phyloP scores from a whole-genome alignment of 371 early-diverging fungal species.

The Ordospora colligata region DNA sequence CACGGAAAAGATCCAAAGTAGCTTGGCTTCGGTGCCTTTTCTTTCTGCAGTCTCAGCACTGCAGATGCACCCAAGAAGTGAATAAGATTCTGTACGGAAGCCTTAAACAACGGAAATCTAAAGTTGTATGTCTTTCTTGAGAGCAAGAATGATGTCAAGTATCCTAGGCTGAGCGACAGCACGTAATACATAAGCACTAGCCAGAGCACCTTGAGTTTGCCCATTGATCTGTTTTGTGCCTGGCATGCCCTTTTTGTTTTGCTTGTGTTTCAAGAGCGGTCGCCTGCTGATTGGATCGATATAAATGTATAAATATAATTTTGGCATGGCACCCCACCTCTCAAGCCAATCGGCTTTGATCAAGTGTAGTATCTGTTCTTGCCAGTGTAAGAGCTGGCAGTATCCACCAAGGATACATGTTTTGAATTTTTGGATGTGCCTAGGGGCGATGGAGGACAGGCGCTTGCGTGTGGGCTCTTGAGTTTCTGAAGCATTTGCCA shows the following conservation, averaged over 20 bases:
- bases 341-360: slow-evolving; percentile 71
- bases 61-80: slow-evolving; percentile 51
- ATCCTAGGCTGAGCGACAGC: slow-evolving; percentile 50
- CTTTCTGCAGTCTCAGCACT: slow-evolving; percentile 21
- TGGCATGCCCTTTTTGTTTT: not conserved
- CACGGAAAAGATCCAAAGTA: slow-evolving; percentile 38
- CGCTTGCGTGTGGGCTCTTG: slow-evolving; percentile 19
- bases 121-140: slow-evolving; percentile 57
- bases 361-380: slow-evolving; percentile 74
- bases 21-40: slow-evolving; percentile 6
- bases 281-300: not conserved
- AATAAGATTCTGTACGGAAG: slow-evolving; percentile 47
- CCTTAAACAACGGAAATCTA: slow-evolving; percentile 58
- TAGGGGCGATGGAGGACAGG: not conserved
- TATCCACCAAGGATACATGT: slow-evolving; percentile 36
- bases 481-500: not conserved
- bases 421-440: not conserved
- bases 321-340: slow-evolving; percentile 60
- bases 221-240: slow-evolving; percentile 16
- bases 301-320: not conserved
- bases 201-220: not conserved
- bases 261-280: not conserved
- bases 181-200: slow-evolving; percentile 36
- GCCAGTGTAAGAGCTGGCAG: slow-evolving; percentile 68
- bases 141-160: slow-evolving; percentile 55